These are phyloP conservation scores for Alternaria atra DNA, from an alignment of 2,329 filamentous ascomycete species.

Conservation along the genomic window DNA sequence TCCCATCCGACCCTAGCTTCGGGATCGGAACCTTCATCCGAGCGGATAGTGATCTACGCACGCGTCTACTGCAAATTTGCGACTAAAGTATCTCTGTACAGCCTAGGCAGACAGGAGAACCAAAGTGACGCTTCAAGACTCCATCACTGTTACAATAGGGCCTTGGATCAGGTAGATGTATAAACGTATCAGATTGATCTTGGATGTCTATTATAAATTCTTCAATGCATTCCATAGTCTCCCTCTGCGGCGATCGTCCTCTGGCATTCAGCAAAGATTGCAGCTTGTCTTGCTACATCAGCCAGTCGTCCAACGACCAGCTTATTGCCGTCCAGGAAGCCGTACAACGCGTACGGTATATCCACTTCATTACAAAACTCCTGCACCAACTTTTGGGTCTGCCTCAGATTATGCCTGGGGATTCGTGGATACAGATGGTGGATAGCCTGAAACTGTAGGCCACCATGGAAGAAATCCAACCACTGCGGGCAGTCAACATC, in stretches of 20 bases:
- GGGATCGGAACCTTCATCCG: constrained; percentile 7
- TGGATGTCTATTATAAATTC: background rate
- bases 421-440: constrained; percentile 75
- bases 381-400: constrained; percentile 66
- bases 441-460: constrained; percentile 76
- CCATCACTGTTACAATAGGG: background rate
- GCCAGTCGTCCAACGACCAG: constrained; percentile 63
- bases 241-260: constrained; percentile 50
- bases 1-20: constrained; percentile 3
- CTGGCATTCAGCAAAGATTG: constrained; percentile 66
- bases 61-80: background rate
- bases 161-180: background rate
- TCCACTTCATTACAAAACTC: constrained; percentile 71
- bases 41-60: constrained; percentile 8
- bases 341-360: constrained; percentile 69
- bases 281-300: constrained; percentile 69
- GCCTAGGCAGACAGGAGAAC: background rate
- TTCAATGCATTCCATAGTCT: constrained; percentile 41
- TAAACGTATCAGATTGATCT: background rate
- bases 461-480: constrained; percentile 77
- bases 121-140: background rate
- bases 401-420: constrained; percentile 72
- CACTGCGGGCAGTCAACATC: constrained; percentile 76
- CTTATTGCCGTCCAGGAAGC: constrained; percentile 70
- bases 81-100: background rate